Base-by-base conservation (phyloP, 2,329 filamentous ascomycete genomes). In the Elsinoe fawcettii region DNA sequence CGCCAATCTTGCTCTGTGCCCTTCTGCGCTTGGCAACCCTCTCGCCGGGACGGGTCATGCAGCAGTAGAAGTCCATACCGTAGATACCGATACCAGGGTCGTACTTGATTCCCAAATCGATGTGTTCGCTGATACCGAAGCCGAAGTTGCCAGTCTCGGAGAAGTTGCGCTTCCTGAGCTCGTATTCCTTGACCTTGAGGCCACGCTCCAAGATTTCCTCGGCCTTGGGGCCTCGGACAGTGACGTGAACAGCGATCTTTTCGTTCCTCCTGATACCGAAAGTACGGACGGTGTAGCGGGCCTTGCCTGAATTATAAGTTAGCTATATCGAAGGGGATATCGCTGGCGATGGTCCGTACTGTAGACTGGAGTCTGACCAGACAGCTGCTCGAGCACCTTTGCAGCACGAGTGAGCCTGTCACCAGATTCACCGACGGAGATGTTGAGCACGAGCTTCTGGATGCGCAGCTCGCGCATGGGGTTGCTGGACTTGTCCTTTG, bases 211-310 rank as follows among this genome's bases (percentile, higher is more conserved):
- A 87, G 73, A 99, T 99, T 81, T 99, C 93, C 85, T 99, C 93
- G 64, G 93, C 93, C 87, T 89, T 96, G 79, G 93, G 91, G 74
- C 93, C 93, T 76, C 93, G 93, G 80, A 99, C 91, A 74, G 93
- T 99, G 75, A 99, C 93, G 83, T 99, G 93, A 69, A 99, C 93
- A 67, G 93, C 82, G 74, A 99, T 99, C 88, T 96, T 97, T 79
- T 99, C 93, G 88, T 99, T 99, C 90, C 93, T 92, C 78, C 93
- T 92, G 85, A 99, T 99, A 87, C 93, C 93, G 80, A 99, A 99
- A 75, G 92, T 97, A 82, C 93, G 92, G 85, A 99, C 93, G 70
- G 93, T 99, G 87, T 97, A 99, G 75, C 93, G 90, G 78, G 93
- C 93, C 88, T 99, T 99, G 90, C 88, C 88, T 91, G 72, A 57